These are phyloP conservation scores for Persicaria maculosa DNA, from an alignment of 148 eudicot genomes.

Conservation along the genomic window DNA sequence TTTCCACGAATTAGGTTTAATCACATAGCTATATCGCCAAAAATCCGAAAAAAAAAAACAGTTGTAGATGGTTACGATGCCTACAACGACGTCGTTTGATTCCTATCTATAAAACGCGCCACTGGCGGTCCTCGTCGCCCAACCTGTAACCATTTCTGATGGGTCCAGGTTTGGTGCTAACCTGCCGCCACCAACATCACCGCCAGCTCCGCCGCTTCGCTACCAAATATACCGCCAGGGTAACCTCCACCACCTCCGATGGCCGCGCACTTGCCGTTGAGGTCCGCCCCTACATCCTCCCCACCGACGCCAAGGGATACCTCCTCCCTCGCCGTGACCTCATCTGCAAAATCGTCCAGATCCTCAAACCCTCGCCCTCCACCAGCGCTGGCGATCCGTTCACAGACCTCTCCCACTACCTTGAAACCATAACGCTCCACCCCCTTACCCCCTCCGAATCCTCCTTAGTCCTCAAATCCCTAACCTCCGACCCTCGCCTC, in stretches of 20 bases:
- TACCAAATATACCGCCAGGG: slow-evolving; percentile 71
- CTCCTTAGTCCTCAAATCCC: slow-evolving; percentile 65
- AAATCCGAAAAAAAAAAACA: no score
- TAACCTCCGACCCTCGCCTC: slow-evolving; percentile 34
- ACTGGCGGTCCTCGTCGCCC: neutral
- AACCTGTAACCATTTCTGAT: neutral
- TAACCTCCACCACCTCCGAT: slow-evolving; percentile 34
- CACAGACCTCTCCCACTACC: slow-evolving; percentile 36
- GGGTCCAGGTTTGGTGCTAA: neutral
- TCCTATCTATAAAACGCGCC: neutral
- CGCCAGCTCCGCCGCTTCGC: slow-evolving; percentile 49
- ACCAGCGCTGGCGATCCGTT: slow-evolving; percentile 34
- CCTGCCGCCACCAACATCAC: slow-evolving; percentile 14
- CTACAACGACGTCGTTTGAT: neutral
- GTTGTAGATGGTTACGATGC: no score
- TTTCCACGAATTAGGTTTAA: no score
- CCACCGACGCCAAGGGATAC: slow-evolving; percentile 58
- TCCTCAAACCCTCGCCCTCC: slow-evolving; percentile 32
- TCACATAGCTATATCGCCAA: no score
- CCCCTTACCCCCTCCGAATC: slow-evolving; percentile 64
- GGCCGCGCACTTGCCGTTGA: slow-evolving; percentile 52
- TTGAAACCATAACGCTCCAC: slow-evolving; percentile 31
- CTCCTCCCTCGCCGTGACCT: slow-evolving; percentile 82
- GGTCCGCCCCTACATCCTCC: slow-evolving; percentile 34
- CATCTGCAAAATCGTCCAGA: slow-evolving; percentile 48